phyloP scores from a whole-genome alignment of 441 rosid genomes.

The California macrophylla region DNA sequence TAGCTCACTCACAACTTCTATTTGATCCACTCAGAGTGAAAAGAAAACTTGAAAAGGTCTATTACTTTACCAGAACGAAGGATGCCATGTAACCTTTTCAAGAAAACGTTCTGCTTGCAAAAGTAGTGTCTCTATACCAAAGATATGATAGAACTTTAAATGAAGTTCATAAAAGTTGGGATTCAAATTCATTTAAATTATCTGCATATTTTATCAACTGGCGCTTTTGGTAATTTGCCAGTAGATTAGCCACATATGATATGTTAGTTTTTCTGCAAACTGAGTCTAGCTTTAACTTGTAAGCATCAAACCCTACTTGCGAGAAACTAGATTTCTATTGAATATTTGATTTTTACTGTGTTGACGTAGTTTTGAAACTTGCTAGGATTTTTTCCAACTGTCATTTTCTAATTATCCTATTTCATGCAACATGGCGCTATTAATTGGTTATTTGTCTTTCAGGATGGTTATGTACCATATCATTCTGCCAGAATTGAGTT shows the following conservation, averaged over 20 bases:
- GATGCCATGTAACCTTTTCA: no score
- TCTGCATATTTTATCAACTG: not conserved
- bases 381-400: not conserved
- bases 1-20: no score
- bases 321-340: not conserved
- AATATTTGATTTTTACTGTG: not conserved
- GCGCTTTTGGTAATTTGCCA: no score
- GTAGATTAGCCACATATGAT: not conserved
- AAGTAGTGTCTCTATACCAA: no score
- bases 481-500: conserved; percentile 88
- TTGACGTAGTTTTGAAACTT: not conserved
- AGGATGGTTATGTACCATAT: conserved; percentile 98
- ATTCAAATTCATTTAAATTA: no score
- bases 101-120: no score
- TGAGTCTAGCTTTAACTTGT: not conserved
- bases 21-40: no score
- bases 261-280: not conserved
- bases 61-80: no score
- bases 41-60: no score
- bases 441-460: conserved; percentile 12
- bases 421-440: not conserved
- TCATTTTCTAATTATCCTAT: not conserved
- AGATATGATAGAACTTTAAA: no score
- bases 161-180: no score
- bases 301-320: not conserved